Evolutionary conservation across 192 early-diverging fungal genomes (phyloP).

Genomic region (Coemansia sp.): DNA sequence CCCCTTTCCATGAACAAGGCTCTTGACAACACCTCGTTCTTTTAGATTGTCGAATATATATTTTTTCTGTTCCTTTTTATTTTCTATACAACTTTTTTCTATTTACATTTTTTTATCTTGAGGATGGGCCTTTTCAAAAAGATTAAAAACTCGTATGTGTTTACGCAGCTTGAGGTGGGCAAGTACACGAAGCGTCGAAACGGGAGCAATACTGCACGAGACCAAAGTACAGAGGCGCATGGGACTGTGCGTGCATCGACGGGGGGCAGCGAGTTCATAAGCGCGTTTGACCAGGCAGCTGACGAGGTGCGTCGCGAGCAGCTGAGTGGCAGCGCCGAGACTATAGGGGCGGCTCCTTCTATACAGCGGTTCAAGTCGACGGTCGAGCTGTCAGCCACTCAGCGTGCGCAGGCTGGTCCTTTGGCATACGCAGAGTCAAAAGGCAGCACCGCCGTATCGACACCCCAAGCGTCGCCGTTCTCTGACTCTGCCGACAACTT

Average conservation of each 20-base stretch:
- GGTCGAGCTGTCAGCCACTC: slow-evolving; percentile 37
- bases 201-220: slow-evolving; percentile 10
- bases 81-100: neutral
- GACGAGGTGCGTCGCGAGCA: slow-evolving; percentile 32
- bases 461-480: slow-evolving; percentile 25
- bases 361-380: slow-evolving; percentile 31
- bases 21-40: neutral
- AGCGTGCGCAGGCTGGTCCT: slow-evolving; percentile 17
- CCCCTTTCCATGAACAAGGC: slow-evolving; percentile 10
- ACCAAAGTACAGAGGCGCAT: neutral
- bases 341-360: neutral
- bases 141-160: slow-evolving; percentile 58
- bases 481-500: slow-evolving; percentile 4
- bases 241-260: slow-evolving; percentile 15
- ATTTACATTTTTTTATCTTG: neutral
- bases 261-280: slow-evolving; percentile 25
- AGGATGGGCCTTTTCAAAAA: slow-evolving; percentile 54
- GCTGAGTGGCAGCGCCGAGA: slow-evolving; percentile 18
- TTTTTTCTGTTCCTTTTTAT: neutral
- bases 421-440: slow-evolving; percentile 17
- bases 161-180: slow-evolving; percentile 59
- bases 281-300: slow-evolving; percentile 50
- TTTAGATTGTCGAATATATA: neutral
- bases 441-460: slow-evolving; percentile 16
- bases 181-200: slow-evolving; percentile 61